Evolutionary conservation across 129 eudicot species (phyloP).

Genomic region (Mikania micrantha): DNA sequence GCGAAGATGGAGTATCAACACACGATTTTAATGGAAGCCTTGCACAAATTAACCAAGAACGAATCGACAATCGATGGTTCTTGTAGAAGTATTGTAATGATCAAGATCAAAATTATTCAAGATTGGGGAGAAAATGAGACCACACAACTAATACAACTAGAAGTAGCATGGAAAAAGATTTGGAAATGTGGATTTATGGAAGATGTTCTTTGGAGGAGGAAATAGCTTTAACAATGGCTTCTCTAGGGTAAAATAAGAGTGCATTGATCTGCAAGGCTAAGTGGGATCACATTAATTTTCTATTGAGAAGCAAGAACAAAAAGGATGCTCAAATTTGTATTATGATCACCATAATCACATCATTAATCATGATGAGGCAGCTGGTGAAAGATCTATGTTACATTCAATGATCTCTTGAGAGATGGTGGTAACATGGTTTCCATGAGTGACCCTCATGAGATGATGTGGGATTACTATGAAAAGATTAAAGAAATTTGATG

Average conservation of each 20-base stretch:
- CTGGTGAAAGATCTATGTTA: slow-evolving; percentile 19
- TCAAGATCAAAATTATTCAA: background rate
- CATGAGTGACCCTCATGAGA: slow-evolving; percentile 50
- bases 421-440: slow-evolving; percentile 61
- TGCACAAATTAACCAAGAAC: slow-evolving; percentile 53
- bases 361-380: slow-evolving; percentile 25
- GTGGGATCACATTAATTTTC: slow-evolving; percentile 58
- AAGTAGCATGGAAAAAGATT: slow-evolving; percentile 60
- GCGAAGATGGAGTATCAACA: slow-evolving; percentile 82
- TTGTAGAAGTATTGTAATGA: slow-evolving; percentile 2
- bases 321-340: slow-evolving; percentile 26
- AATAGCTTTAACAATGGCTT: slow-evolving; percentile 52
- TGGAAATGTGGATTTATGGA: slow-evolving; percentile 43
- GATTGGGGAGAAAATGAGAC: slow-evolving; percentile 66
- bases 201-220: slow-evolving; percentile 75
- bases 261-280: slow-evolving; percentile 53
- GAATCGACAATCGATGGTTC: slow-evolving; percentile 18
- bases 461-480: slow-evolving; percentile 43
- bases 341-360: slow-evolving; percentile 19
- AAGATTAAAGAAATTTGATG: slow-evolving; percentile 4
- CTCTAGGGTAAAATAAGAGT: slow-evolving; percentile 59
- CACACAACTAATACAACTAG: slow-evolving; percentile 55
- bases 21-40: slow-evolving; percentile 65
- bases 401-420: slow-evolving; percentile 36
- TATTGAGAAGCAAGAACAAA: slow-evolving; percentile 43